Percentiles rank a stretch among this genome's conserved stretches.
phyloP scores from a whole-genome alignment of 257 asterid genomes.

The Rhazya stricta region DNA sequence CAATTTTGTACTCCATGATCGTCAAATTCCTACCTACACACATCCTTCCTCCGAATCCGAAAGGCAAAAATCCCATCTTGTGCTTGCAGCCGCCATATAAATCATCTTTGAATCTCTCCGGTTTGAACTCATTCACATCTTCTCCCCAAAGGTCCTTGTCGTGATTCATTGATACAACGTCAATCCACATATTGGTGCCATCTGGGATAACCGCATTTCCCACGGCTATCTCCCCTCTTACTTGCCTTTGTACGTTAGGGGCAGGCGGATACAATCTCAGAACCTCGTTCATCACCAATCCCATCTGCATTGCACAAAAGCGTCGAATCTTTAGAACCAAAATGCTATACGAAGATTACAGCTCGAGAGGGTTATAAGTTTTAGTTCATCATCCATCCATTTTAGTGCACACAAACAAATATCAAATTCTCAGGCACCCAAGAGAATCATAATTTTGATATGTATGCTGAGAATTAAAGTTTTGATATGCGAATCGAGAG shows the following conservation, averaged over 20 bases:
- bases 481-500: too few species aligned
- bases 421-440: too few species aligned
- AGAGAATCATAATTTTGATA: too few species aligned
- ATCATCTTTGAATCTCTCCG: slow-evolving; percentile 55
- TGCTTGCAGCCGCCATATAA: slow-evolving; percentile 64
- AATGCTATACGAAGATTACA: too few species aligned
- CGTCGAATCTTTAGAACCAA: background rate
- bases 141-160: slow-evolving; percentile 66
- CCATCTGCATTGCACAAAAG: slow-evolving; percentile 52
- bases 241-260: slow-evolving; percentile 76
- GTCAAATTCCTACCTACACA: slow-evolving; percentile 71
- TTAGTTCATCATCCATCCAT: too few species aligned
- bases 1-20: slow-evolving; percentile 70
- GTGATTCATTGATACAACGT: slow-evolving; percentile 78
- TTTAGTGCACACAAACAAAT: too few species aligned
- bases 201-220: slow-evolving; percentile 47
- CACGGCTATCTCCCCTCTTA: slow-evolving; percentile 57
- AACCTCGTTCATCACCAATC: slow-evolving; percentile 86
- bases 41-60: slow-evolving; percentile 94
- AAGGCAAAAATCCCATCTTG: slow-evolving; percentile 84
- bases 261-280: slow-evolving; percentile 73
- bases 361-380: too few species aligned
- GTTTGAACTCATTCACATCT: slow-evolving; percentile 67
- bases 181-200: slow-evolving; percentile 88
- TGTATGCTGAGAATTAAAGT: too few species aligned